Conservation (phyloP, 2,329 filamentous ascomycete genomes). For the Penicillium italicum region DNA sequence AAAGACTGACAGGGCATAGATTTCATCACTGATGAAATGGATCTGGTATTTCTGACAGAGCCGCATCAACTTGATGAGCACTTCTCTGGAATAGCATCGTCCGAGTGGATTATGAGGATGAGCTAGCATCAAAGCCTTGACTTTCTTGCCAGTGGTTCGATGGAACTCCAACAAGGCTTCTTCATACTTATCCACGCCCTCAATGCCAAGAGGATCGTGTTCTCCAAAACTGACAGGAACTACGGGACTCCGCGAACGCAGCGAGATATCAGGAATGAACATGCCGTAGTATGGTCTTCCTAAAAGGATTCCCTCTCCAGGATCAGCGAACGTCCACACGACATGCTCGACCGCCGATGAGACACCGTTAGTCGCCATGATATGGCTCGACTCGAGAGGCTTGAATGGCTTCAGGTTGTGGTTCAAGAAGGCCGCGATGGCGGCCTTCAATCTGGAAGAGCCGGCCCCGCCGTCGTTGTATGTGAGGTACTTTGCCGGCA, state of each 20-base stretch:
- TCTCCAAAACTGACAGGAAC: conserved; percentile 46
- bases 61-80: conserved; percentile 44
- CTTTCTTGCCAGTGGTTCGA: conserved; percentile 36
- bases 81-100: conserved; percentile 44
- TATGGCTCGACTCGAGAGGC: conserved; percentile 26
- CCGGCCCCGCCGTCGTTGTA: conserved; percentile 39
- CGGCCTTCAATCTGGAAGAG: conserved; percentile 22
- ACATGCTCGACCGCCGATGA: conserved; percentile 37
- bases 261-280: conserved; percentile 47
- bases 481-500: conserved; percentile 33
- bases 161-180: conserved; percentile 38
- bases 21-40: conserved; percentile 57
- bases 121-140: conserved; percentile 51
- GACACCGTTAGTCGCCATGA: conserved; percentile 37
- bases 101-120: conserved; percentile 54
- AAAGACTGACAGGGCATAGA: conserved; percentile 56
- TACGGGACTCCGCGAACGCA: conserved; percentile 44
- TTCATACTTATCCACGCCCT: conserved; percentile 47
- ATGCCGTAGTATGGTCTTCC: conserved; percentile 46
- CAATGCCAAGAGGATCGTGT: conserved; percentile 43
- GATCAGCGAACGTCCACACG: conserved; percentile 32
- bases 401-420: conserved; percentile 28
- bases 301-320: conserved; percentile 36
- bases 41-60: conserved; percentile 51
- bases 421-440: conserved; percentile 35